These are phyloP conservation scores for Skeletonema marinoi DNA, from an alignment of 108 stramenopile genomes.

Conservation along the genomic window DNA sequence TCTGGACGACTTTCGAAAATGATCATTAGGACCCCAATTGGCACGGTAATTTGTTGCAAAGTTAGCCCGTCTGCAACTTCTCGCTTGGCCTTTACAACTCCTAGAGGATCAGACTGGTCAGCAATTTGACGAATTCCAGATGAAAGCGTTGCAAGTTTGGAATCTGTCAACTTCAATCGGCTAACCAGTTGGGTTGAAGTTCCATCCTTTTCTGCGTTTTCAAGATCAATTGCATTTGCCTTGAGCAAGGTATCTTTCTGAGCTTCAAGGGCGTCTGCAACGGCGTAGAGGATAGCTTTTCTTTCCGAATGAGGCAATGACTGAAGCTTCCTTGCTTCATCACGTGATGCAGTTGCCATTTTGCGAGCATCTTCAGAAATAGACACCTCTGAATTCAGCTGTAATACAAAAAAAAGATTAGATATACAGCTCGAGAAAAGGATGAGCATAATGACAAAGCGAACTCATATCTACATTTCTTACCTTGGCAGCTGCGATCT, in stretches of 20 bases:
- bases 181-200: constrained; percentile 67
- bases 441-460: background rate
- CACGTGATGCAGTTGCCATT: constrained; percentile 68
- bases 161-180: constrained; percentile 88
- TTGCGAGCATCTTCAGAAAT: constrained; percentile 69
- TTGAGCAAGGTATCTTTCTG: constrained; percentile 70
- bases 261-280: constrained; percentile 75
- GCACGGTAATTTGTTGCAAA: constrained; percentile 88
- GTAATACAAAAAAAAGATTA: background rate
- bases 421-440: background rate
- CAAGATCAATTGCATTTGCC: constrained; percentile 90
- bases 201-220: constrained; percentile 78
- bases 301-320: constrained; percentile 70
- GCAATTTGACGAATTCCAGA: constrained; percentile 87
- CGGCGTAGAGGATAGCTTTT: constrained; percentile 75
- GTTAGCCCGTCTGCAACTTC: constrained; percentile 93
- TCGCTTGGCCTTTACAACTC: constrained; percentile 76
- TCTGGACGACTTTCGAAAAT: constrained; percentile 98
- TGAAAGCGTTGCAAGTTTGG: constrained; percentile 87
- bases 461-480: background rate
- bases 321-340: constrained; percentile 85
- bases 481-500: constrained; percentile 53
- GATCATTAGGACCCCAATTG: constrained; percentile 98
- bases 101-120: constrained; percentile 72
- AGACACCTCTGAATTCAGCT: constrained; percentile 13